Evolutionary conservation across 164 flowering plant genomes (phyloP).

Genomic region (grape (Vitis vinifera)): DNA sequence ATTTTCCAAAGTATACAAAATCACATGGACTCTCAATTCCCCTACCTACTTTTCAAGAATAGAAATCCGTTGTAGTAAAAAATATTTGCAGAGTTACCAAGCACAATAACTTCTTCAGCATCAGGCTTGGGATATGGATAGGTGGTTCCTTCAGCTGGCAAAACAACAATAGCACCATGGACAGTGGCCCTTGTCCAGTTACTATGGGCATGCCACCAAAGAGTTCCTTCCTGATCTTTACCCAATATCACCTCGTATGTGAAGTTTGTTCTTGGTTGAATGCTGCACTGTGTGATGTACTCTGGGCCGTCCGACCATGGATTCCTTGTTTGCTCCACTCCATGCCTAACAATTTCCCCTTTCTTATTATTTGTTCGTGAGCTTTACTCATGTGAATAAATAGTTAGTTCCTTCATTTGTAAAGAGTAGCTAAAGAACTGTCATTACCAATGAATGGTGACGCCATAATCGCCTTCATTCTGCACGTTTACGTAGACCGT

Average conservation of each 20-base stretch:
- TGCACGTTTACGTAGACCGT: slow-evolving; percentile 11
- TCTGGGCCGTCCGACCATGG: slow-evolving; percentile 56
- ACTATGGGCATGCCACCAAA: slow-evolving; percentile 60
- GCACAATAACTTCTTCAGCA: slow-evolving; percentile 21
- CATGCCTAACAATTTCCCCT: slow-evolving; percentile 31
- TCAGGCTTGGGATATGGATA: slow-evolving; percentile 45
- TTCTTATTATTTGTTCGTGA: too few relatives aligned
- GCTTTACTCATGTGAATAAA: too few relatives aligned
- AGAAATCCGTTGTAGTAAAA: background rate
- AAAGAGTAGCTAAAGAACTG: too few relatives aligned
- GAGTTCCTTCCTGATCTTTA: slow-evolving; percentile 32
- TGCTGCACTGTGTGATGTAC: slow-evolving; percentile 38
- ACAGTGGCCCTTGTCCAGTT: slow-evolving; percentile 51
- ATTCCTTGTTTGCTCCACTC: slow-evolving; percentile 45
- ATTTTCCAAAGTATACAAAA: too few relatives aligned
- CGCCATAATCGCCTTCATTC: background rate
- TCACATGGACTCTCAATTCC: too few relatives aligned
- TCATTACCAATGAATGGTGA: too few relatives aligned
- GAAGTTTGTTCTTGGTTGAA: slow-evolving; percentile 32
- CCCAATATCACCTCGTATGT: slow-evolving; percentile 26
- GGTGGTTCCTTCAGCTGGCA: slow-evolving; percentile 17
- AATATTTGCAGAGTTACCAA: slow-evolving; percentile 22
- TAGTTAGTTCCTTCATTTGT: too few relatives aligned
- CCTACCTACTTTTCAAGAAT: too few relatives aligned
- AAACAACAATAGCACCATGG: slow-evolving; percentile 41